Percentiles rank a stretch among this genome's conserved stretches.
Evolutionary conservation across 2,329 filamentous ascomycete species (phyloP).

Genomic region (Sporothrix mexicana): DNA sequence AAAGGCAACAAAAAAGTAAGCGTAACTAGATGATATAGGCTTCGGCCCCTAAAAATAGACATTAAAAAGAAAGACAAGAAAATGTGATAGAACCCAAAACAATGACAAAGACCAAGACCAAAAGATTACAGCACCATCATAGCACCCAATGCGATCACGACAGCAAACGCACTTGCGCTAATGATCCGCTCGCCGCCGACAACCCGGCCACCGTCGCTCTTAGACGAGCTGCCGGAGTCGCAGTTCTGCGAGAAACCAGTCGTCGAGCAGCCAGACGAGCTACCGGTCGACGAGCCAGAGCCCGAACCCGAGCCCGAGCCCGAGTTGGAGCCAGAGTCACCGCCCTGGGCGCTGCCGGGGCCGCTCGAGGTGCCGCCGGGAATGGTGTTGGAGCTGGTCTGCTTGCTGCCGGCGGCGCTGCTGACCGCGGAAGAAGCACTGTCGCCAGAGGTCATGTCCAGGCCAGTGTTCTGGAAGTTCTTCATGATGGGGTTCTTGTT

Average conservation of each 20-base stretch:
- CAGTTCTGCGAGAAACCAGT: slow-evolving; percentile 52
- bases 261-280: slow-evolving; percentile 45
- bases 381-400: slow-evolving; percentile 38
- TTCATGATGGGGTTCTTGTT: slow-evolving; percentile 76
- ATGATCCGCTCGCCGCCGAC: slow-evolving; percentile 41
- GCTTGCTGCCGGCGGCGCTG: slow-evolving; percentile 32
- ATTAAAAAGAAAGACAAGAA: background rate
- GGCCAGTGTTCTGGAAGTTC: slow-evolving; percentile 80
- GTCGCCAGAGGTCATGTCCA: slow-evolving; percentile 66
- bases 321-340: slow-evolving; percentile 16
- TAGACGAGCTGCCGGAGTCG: slow-evolving; percentile 42
- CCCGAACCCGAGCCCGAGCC: slow-evolving; percentile 37
- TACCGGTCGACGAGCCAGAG: slow-evolving; percentile 22
- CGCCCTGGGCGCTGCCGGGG: slow-evolving; percentile 38
- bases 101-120: slow-evolving; percentile 38
- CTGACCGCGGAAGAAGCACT: slow-evolving; percentile 31
- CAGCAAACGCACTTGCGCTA: slow-evolving; percentile 48
- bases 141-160: slow-evolving; percentile 45
- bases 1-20: background rate
- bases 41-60: slow-evolving; percentile 14
- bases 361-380: slow-evolving; percentile 44
- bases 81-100: slow-evolving; percentile 8
- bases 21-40: background rate
- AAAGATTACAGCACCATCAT: slow-evolving; percentile 43
- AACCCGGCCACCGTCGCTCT: slow-evolving; percentile 42